These are phyloP conservation scores for Cryptococcus sp. DNA, from an alignment of 1,284 basidiomycete genomes.

Conservation along the genomic window DNA sequence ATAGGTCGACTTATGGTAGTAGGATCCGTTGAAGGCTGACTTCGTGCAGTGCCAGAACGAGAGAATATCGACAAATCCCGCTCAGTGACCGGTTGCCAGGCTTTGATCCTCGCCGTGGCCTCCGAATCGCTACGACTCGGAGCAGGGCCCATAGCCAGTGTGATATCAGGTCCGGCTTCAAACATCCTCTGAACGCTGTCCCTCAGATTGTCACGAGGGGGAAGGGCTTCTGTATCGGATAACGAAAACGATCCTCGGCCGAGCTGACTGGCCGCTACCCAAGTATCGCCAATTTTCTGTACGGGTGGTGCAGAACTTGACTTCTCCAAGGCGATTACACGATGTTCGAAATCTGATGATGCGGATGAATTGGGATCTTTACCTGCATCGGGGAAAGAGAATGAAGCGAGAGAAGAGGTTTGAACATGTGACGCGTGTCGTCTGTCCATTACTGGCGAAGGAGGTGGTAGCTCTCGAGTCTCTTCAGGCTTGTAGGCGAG, in stretches of 20 bases:
- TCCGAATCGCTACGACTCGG: conserved; percentile 3
- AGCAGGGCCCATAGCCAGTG: too few species aligned
- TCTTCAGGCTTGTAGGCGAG: conserved; percentile 27
- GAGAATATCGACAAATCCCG: conserved; percentile 25
- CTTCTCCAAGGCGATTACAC: conserved; percentile 4
- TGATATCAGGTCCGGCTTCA: conserved; percentile 22
- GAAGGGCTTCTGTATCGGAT: not conserved
- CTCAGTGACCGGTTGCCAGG: conserved; percentile 32
- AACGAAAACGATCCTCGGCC: conserved; percentile 10
- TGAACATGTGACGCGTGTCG: not conserved
- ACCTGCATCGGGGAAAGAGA: conserved; percentile 5
- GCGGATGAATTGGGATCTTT: conserved; percentile 1
- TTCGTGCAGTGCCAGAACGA: conserved; percentile 13
- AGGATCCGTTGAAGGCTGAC: not conserved
- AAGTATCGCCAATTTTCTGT: conserved; percentile 40
- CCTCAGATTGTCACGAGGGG: conserved; percentile 11
- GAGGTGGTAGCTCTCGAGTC: conserved; percentile 20
- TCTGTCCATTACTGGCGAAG: conserved; percentile 14
- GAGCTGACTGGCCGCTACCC: conserved; percentile 33
- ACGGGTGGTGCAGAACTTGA: conserved; percentile 23
- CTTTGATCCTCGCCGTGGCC: conserved; percentile 23
- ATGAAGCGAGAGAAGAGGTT: conserved; percentile 6
- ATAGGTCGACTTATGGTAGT: not conserved
- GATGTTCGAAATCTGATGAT: conserved; percentile 10
- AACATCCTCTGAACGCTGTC: conserved; percentile 34